A percentile compares a stretch with the other conserved stretches of the same genome.
Conservation (phyloP, 2,329 filamentous ascomycete species). For the Aspergillus costaricaensis region DNA sequence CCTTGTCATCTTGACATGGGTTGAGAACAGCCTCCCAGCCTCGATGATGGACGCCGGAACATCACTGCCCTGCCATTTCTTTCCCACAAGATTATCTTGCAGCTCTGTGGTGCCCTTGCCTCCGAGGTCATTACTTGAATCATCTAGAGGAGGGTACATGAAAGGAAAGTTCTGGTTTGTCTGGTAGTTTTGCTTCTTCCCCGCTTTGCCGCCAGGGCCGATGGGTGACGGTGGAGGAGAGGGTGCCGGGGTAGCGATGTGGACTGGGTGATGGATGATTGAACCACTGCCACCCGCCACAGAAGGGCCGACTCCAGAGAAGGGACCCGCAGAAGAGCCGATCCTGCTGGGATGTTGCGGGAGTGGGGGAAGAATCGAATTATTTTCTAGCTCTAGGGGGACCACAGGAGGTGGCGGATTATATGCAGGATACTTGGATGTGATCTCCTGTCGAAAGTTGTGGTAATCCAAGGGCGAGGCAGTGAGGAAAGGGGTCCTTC, state of each 20-base stretch:
- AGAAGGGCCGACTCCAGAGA: slow-evolving; percentile 56
- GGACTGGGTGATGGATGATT: slow-evolving; percentile 92
- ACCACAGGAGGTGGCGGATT: slow-evolving; percentile 81
- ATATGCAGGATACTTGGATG: slow-evolving; percentile 96
- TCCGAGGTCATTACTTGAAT: slow-evolving; percentile 82
- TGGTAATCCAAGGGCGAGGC: slow-evolving; percentile 96
- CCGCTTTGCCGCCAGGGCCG: slow-evolving; percentile 79
- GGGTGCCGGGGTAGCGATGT: slow-evolving; percentile 96
- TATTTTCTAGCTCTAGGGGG: slow-evolving; percentile 85
- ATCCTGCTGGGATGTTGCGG: slow-evolving; percentile 70
- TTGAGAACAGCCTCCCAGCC: slow-evolving; percentile 88
- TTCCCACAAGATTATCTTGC: slow-evolving; percentile 76
- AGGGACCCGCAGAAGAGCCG: slow-evolving; percentile 63
- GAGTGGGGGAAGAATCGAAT: slow-evolving; percentile 82
- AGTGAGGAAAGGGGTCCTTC: slow-evolving; percentile 77
- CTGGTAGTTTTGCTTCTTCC: slow-evolving; percentile 99
- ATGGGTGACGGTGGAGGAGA: slow-evolving; percentile 92
- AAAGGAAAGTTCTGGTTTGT: slow-evolving; percentile 99
- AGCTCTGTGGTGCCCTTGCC: slow-evolving; percentile 82
- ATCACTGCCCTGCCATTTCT: slow-evolving; percentile 90
- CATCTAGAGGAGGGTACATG: slow-evolving; percentile 90
- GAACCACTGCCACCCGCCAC: slow-evolving; percentile 56
- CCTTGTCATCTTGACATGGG: slow-evolving; percentile 84
- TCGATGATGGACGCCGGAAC: slow-evolving; percentile 92
- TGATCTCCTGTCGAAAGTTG: slow-evolving; percentile 92